Evolutionary conservation across 164 flowering plant species (phyloP), one percentile per base, ranked within the genome.

Genomic region (Aristolochia contorta): DNA sequence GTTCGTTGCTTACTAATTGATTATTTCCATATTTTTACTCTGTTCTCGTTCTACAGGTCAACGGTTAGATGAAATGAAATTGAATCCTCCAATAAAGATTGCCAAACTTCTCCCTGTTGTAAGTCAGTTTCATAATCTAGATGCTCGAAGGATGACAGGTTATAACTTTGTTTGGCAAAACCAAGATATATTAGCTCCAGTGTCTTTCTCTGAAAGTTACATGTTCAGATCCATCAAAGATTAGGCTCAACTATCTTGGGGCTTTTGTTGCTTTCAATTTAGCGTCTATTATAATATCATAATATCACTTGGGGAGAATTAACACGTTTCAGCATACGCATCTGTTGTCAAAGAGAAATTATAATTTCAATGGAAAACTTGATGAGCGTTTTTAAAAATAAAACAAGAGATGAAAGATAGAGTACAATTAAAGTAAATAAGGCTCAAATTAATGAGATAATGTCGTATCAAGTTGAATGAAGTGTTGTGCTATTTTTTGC

Each of bases 61-160:
- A 61, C 79, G 98, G 60, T 73, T 93, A 70, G 94, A 93, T 77
- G 86, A 77, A 74, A 87, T 93, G 98, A 67, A 65, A 54, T 60
- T 90, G 63, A 83, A 90, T 65, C 86, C 87, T 71, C 94, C 98
- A 8, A 53, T 63, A 46, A 76, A 76, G 69, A 48, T 87, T 58
- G 67, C 51, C 60, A 66, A 62, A 68, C 75, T 89, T 64, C 58
- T 84, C 69, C 88, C 84, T 66, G 54, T 68, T 56, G 98, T 93
- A 71, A 82, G 97, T 77, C 10, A 32, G 51, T 51, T 43, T 53
- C 49, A 47, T 47, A 16, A 19, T n/a, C 32, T 49, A 20, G 53
- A 43, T 37, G 47, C 20, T 22, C 10, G 2, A 6, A 52, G 24
- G 21, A 19, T 20, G 14, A 21, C 6, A 52, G 4, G 25, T 2